These are phyloP conservation scores for Petunia secreta DNA, from an alignment of 257 asterid genomes.

Conservation along the genomic window DNA sequence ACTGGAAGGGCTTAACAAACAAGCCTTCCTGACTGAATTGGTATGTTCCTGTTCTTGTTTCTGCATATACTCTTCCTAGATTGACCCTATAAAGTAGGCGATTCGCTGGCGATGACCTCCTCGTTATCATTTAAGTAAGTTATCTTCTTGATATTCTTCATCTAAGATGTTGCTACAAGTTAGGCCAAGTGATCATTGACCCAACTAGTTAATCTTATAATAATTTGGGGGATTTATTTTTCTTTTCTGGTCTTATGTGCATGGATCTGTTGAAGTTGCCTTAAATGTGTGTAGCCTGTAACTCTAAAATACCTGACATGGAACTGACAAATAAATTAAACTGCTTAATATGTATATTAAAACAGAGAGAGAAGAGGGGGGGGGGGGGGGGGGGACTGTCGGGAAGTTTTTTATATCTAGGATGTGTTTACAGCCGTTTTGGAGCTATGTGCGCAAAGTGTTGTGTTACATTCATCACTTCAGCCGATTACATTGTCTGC, in stretches of 20 bases:
- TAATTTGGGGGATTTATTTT: not conserved
- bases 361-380: not conserved
- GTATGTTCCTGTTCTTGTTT: conserved; percentile 46
- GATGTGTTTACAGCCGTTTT: not conserved
- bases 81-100: not conserved
- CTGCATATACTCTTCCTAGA: conserved; percentile 7
- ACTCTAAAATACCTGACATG: not conserved
- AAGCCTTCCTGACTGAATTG: conserved; percentile 92
- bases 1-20: conserved; percentile 96
- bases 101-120: not conserved
- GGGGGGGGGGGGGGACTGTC: not conserved
- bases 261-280: not conserved
- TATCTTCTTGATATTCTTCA: conserved; percentile 1
- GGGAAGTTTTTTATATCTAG: not conserved
- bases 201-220: not conserved
- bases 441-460: not conserved
- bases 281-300: not conserved
- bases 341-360: not conserved
- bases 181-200: not conserved
- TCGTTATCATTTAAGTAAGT: not conserved
- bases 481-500: conserved; percentile 20
- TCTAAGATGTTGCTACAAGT: not conserved
- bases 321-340: not conserved
- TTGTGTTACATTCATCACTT: not conserved
- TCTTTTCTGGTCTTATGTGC: not conserved